Percentiles rank a stretch among this genome's conserved stretches.
Evolutionary conservation across 2,329 filamentous ascomycete genomes (phyloP).

Genomic region (Botrytis aclada): DNA sequence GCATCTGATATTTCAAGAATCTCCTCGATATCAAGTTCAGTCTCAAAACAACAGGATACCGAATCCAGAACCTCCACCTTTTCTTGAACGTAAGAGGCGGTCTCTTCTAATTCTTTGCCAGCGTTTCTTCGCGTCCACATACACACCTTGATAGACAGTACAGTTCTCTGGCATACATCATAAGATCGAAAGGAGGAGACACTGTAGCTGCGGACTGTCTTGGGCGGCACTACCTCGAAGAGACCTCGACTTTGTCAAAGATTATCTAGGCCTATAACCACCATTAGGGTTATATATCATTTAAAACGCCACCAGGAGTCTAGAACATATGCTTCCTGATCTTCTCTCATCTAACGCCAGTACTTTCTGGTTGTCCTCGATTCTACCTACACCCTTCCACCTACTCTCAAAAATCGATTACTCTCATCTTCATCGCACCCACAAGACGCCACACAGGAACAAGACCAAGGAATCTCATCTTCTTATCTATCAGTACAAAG

Average conservation of each 20-base stretch:
- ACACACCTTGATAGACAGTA: not conserved
- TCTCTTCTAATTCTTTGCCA: not conserved
- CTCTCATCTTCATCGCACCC: not conserved
- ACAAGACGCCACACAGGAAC: not conserved
- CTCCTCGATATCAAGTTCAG: conserved; percentile 1
- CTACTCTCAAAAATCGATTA: not conserved
- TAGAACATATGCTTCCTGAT: conserved; percentile 11
- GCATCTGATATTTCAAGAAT: conserved; percentile 9
- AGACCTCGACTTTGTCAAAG: not conserved
- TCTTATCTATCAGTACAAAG: not conserved
- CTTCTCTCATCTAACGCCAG: conserved; percentile 2
- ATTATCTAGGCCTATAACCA: not conserved
- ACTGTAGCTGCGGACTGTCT: not conserved
- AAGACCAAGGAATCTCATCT: not conserved
- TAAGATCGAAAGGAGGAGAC: not conserved
- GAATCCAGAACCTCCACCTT: not conserved
- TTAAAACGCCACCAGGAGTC: not conserved
- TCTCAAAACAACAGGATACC: not conserved
- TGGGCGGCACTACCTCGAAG: not conserved
- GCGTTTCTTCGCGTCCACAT: not conserved
- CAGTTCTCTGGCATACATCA: not conserved
- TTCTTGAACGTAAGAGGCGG: not conserved
- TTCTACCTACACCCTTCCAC: not conserved
- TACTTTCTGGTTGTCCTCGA: conserved; percentile 14
- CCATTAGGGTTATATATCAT: not conserved